Conservation (phyloP, 805 yeast genomes). For the Nakazawaea sp. region DNA sequence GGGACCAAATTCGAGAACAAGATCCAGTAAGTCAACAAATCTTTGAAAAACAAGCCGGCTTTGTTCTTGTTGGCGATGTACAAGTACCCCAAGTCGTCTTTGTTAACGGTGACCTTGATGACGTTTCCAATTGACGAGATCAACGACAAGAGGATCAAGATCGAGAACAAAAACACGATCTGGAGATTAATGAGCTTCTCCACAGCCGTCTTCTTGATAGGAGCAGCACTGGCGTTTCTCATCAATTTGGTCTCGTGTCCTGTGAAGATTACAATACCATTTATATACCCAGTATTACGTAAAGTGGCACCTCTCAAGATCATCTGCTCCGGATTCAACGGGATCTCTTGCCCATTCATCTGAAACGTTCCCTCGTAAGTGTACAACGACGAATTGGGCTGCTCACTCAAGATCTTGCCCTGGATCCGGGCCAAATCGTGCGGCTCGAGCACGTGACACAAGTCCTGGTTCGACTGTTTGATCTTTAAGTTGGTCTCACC, state of each 20-base stretch:
- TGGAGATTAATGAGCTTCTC: conserved; percentile 93
- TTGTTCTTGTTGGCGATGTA: conserved; percentile 61
- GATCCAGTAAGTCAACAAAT: conserved; percentile 92
- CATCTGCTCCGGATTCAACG: conserved; percentile 87
- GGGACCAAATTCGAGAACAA: conserved; percentile 96
- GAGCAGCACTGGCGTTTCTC: conserved; percentile 99
- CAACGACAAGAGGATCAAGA: conserved; percentile 67
- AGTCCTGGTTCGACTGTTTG: conserved; percentile 80
- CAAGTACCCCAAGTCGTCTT: conserved; percentile 53
- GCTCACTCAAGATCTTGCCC: conserved; percentile 74
- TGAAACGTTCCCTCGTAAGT: conserved; percentile 87
- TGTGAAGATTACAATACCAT: conserved; percentile 89
- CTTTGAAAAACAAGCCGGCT: conserved; percentile 72
- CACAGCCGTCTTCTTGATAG: conserved; percentile 94
- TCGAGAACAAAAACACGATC: conserved; percentile 78
- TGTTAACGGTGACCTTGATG: conserved; percentile 52
- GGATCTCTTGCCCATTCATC: conserved; percentile 51
- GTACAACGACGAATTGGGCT: conserved; percentile 88
- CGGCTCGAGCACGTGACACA: conserved; percentile 65
- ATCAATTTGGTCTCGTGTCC: conserved; percentile 97
- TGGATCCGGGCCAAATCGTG: conserved; percentile 42
- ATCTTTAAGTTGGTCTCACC: conserved; percentile 97
- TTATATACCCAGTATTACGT: conserved; percentile 92
- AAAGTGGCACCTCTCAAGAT: conserved; percentile 92
- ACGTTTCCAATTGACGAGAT: conserved; percentile 88